Evolutionary conservation across 2,329 filamentous ascomycete genomes (phyloP).

Genomic region (Colletotrichum tamarilloi): DNA sequence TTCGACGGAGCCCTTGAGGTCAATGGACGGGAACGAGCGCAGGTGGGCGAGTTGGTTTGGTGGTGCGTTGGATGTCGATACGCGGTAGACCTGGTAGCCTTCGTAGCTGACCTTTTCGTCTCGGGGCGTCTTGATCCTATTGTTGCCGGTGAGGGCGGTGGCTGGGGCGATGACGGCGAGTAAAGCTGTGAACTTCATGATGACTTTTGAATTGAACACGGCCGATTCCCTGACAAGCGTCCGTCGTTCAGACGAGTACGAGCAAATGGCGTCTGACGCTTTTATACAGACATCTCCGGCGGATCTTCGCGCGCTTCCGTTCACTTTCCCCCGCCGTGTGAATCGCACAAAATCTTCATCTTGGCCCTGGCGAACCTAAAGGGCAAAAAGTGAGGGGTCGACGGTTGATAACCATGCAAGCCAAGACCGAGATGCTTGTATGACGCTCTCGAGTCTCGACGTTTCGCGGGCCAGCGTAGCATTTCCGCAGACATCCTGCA

Average conservation of each 20-base stretch:
- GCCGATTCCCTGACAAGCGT: neutral
- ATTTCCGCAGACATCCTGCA: neutral
- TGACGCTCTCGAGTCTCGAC: constrained; percentile 7
- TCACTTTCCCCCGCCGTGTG: neutral
- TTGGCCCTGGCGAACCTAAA: neutral
- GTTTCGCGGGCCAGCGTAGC: neutral
- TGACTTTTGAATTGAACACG: neutral
- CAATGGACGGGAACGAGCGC: constrained; percentile 38
- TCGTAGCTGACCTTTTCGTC: constrained; percentile 41
- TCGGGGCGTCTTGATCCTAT: neutral
- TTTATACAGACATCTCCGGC: neutral
- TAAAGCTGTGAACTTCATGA: constrained; percentile 27
- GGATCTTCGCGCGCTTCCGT: neutral
- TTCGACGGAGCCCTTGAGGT: constrained; percentile 44
- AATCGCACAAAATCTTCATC: neutral
- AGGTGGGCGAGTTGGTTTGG: constrained; percentile 35
- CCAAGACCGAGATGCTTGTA: constrained; percentile 22
- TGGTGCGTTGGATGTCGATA: constrained; percentile 36
- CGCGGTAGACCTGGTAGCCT: constrained; percentile 47
- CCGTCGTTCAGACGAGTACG: too few relatives aligned
- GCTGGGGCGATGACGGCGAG: constrained; percentile 15
- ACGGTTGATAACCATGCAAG: constrained; percentile 21
- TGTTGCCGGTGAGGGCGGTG: neutral
- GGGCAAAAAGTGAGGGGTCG: constrained; percentile 22
- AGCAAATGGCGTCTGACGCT: neutral